phyloP scores from a whole-genome alignment of 2,329 filamentous ascomycete species.

The Microthyrium microscopicum region DNA sequence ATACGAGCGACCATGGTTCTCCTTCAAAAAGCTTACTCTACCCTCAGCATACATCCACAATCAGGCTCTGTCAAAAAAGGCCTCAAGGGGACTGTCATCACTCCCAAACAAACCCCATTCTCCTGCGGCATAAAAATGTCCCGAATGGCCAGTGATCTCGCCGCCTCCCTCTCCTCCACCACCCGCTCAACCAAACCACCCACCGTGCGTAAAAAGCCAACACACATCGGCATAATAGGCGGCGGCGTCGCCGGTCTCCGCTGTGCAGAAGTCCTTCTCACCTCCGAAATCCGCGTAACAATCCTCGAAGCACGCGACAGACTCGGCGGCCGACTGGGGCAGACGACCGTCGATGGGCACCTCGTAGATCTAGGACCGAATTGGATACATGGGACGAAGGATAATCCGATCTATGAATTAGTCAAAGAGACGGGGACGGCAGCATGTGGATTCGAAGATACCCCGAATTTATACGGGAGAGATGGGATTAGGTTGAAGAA shows the following conservation, averaged over 20 bases:
- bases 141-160: background rate
- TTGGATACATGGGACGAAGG: constrained; percentile 59
- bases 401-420: constrained; percentile 54
- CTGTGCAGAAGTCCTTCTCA: constrained; percentile 50
- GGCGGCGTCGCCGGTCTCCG: constrained; percentile 55
- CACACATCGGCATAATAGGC: constrained; percentile 50
- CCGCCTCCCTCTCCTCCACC: too few relatives aligned
- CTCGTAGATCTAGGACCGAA: constrained; percentile 52
- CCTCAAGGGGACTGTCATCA: background rate
- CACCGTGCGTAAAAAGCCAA: background rate
- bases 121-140: background rate
- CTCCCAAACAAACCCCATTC: background rate
- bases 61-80: background rate
- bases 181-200: background rate
- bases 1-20: too few relatives aligned
- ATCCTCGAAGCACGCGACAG: constrained; percentile 52
- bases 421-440: constrained; percentile 43
- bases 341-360: constrained; percentile 30
- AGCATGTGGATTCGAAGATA: constrained; percentile 35
- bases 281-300: constrained; percentile 49
- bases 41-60: background rate
- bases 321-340: constrained; percentile 46
- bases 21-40: background rate
- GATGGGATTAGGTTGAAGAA: constrained; percentile 34
- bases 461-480: constrained; percentile 40